phyloP scores from a whole-genome alignment of 148 eudicot species.

The Rhododendron griersonianum region DNA sequence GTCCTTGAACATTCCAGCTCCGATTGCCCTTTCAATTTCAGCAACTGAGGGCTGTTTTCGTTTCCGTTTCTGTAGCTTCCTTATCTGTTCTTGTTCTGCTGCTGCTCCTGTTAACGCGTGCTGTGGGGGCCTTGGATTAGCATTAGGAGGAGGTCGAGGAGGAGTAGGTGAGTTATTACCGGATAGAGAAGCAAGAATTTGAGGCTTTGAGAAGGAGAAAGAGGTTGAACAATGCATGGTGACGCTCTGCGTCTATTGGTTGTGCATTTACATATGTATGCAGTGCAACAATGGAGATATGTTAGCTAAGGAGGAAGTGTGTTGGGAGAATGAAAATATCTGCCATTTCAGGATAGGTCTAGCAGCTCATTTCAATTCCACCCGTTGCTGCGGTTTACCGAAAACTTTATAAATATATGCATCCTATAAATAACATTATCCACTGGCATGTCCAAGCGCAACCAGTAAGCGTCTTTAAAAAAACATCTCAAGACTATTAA shows the following conservation, averaged over 20 bases:
- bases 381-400: not conserved
- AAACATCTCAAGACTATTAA: too few relatives aligned
- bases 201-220: slow-evolving; percentile 11
- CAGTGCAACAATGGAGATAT: not conserved
- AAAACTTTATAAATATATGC: too few relatives aligned
- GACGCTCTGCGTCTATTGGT: slow-evolving; percentile 2
- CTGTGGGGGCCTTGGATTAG: not conserved
- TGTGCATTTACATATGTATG: not conserved
- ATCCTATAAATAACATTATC: too few relatives aligned
- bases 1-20: slow-evolving; percentile 70
- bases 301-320: not conserved
- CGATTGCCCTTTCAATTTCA: slow-evolving; percentile 72
- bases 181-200: slow-evolving; percentile 26
- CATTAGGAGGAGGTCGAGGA: slow-evolving; percentile 7
- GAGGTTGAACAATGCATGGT: slow-evolving; percentile 19
- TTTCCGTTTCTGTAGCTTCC: slow-evolving; percentile 9
- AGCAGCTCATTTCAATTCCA: not conserved
- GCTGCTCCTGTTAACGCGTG: not conserved
- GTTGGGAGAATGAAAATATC: not conserved
- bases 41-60: slow-evolving; percentile 45
- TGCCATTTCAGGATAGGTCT: not conserved
- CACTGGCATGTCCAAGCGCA: too few relatives aligned
- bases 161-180: slow-evolving; percentile 11
- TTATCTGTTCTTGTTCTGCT: not conserved
- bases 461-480: too few relatives aligned